A percentile compares a stretch with the other conserved stretches of the same genome.
Conservation (phyloP, 1,284 basidiomycete genomes). For the Microbotryum violaceum region DNA sequence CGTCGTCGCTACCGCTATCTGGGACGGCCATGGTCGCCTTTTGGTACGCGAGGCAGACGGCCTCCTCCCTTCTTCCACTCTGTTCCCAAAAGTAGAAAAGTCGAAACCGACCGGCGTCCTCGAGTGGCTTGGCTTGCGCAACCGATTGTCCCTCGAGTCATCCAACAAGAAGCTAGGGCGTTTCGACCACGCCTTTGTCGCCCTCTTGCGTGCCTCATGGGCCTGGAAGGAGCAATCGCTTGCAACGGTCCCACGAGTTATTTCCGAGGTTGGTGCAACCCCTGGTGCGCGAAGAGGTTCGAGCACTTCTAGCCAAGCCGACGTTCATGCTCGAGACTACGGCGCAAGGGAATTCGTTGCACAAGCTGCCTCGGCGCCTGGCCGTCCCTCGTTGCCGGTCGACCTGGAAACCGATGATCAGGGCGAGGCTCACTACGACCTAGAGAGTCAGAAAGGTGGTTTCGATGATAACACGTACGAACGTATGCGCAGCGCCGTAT, state of each 20-base stretch:
- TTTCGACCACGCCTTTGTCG: constrained; percentile 45
- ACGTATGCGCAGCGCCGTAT: constrained; percentile 11
- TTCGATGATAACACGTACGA: constrained; percentile 5
- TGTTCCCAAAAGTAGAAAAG: constrained; percentile 1
- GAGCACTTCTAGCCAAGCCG: too few species aligned
- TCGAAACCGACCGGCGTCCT: not conserved
- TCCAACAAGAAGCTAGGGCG: constrained; percentile 39
- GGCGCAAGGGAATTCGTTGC: too few species aligned
- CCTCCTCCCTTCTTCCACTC: constrained; percentile 39
- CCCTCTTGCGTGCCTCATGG: constrained; percentile 44
- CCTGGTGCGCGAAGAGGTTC: too few species aligned
- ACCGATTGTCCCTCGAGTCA: constrained; percentile 15
- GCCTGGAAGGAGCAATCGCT: constrained; percentile 37
- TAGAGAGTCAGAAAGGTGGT: too few species aligned
- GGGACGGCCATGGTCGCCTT: constrained; percentile 43
- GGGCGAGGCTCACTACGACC: too few species aligned
- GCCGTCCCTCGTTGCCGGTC: too few species aligned
- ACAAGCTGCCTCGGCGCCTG: too few species aligned
- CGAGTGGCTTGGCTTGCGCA: constrained; percentile 3
- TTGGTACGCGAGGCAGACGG: constrained; percentile 44
- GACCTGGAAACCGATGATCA: too few species aligned
- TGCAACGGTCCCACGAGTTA: too few species aligned
- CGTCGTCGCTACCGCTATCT: constrained; percentile 43
- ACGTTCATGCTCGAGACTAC: too few species aligned
- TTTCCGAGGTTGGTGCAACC: too few species aligned